Evolutionary conservation across 257 asterid species (phyloP).

Genomic region (Salvia hispanica): DNA sequence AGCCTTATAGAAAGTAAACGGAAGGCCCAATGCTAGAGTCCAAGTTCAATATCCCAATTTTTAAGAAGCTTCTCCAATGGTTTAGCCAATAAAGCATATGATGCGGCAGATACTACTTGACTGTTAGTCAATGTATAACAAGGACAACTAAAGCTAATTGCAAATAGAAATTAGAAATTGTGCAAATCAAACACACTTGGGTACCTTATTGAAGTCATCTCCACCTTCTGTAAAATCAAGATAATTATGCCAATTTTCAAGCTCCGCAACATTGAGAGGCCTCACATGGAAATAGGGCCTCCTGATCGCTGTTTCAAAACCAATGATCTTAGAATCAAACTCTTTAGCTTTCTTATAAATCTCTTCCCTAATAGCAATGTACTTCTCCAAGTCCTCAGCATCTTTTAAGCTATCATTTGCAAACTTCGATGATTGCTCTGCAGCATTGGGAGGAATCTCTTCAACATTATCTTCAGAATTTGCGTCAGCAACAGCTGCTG

Average conservation of each 20-base stretch:
- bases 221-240: constrained; percentile 87
- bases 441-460: constrained; percentile 54
- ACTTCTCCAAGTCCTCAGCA: constrained; percentile 98
- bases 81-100: constrained; percentile 93
- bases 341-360: constrained; percentile 88
- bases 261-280: constrained; percentile 84
- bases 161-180: constrained; percentile 39
- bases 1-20: constrained; percentile 94
- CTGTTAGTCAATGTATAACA: constrained; percentile 87
- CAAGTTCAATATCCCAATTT: constrained; percentile 96
- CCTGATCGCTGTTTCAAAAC: constrained; percentile 91
- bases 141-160: constrained; percentile 84
- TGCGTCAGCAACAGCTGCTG: constrained; percentile 52
- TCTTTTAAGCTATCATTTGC: constrained; percentile 75
- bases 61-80: constrained; percentile 93
- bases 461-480: constrained; percentile 68
- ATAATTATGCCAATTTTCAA: constrained; percentile 96
- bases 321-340: constrained; percentile 82
- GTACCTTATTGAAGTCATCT: constrained; percentile 91
- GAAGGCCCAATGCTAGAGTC: constrained; percentile 96
- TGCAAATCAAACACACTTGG: constrained; percentile 37
- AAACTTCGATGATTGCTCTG: constrained; percentile 63
- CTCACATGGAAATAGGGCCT: constrained; percentile 99
- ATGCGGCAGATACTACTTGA: constrained; percentile 91
- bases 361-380: constrained; percentile 89